phyloP scores from a whole-genome alignment of 192 early-diverging fungal genomes.

The Lobosporangium transversale region DNA sequence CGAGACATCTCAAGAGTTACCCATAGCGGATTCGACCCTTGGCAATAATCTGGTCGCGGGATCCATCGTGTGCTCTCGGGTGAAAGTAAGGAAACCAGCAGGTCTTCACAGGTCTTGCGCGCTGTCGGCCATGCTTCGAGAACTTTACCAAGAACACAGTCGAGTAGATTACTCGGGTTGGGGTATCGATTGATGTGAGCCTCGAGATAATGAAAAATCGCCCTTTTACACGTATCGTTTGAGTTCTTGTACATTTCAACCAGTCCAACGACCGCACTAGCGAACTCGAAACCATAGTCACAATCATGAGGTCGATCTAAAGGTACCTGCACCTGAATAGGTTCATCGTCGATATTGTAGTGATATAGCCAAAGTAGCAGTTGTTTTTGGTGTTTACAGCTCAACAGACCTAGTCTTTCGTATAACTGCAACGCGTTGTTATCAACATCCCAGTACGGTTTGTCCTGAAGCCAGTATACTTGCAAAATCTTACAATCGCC shows the following conservation, averaged over 20 bases:
- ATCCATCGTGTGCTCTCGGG: constrained; percentile 1
- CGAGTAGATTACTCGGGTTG: constrained; percentile 8
- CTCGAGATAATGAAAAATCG: constrained; percentile 9
- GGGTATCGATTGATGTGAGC: constrained; percentile 8
- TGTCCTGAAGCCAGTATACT: constrained; percentile 9
- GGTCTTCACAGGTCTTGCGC: constrained; percentile 1
- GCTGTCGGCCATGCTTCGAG: background rate
- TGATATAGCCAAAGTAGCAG: background rate
- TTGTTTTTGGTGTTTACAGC: constrained; percentile 13
- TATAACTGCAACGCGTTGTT: background rate
- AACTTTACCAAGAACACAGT: constrained; percentile 4
- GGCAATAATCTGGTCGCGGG: constrained; percentile 5
- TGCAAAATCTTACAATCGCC: constrained; percentile 14
- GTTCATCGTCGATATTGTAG: background rate
- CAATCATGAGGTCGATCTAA: constrained; percentile 3
- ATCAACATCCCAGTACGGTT: background rate
- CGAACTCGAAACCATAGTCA: constrained; percentile 5
- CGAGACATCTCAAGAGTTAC: constrained; percentile 1
- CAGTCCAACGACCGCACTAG: constrained; percentile 7
- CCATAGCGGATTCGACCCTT: constrained; percentile 1
- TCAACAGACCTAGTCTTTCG: background rate
- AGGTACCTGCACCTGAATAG: background rate
- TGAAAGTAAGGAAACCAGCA: constrained; percentile 1
- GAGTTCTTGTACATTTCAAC: constrained; percentile 11
- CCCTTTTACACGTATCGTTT: background rate